Percentiles rank a stretch among this genome's conserved stretches.
phyloP scores from a whole-genome alignment of 139 green algal genomes.

The Ettlia oleoabundans region DNA sequence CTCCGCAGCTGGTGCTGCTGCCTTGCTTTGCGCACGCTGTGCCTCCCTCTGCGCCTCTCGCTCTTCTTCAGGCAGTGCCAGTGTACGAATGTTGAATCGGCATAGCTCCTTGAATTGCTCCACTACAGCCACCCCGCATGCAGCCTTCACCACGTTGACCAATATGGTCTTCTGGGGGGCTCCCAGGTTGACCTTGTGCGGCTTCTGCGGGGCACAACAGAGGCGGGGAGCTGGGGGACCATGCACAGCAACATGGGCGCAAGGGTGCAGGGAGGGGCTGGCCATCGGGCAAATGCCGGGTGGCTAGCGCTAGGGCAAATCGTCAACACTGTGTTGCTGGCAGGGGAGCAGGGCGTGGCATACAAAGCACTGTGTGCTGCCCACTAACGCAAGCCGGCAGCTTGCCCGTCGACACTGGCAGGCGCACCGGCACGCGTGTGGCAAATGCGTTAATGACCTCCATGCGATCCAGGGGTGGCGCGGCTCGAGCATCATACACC shows the following conservation, averaged over 20 bases:
- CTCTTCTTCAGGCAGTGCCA: constrained; percentile 22
- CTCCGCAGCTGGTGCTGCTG: too few relatives aligned
- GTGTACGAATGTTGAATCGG: constrained; percentile 34
- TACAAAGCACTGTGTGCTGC: too few relatives aligned
- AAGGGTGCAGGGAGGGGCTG: not conserved
- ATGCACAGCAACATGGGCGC: too few relatives aligned
- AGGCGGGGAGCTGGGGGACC: too few relatives aligned
- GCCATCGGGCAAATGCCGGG: too few relatives aligned
- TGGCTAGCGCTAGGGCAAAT: too few relatives aligned
- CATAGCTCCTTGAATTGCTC: constrained; percentile 46
- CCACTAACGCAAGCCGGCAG: too few relatives aligned
- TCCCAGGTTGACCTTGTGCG: constrained; percentile 61
- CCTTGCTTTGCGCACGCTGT: not conserved
- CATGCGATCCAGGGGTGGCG: constrained; percentile 54
- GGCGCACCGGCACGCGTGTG: constrained; percentile 1
- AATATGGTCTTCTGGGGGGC: constrained; percentile 55
- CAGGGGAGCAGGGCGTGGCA: too few relatives aligned
- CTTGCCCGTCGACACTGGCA: too few relatives aligned
- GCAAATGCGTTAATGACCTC: constrained; percentile 60
- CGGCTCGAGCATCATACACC: constrained; percentile 52
- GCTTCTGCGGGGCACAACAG: constrained; percentile 23
- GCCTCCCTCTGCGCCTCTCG: constrained; percentile 11
- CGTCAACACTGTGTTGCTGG: too few relatives aligned
- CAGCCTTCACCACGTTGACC: constrained; percentile 55
- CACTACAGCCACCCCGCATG: constrained; percentile 53